Conservation (phyloP, 768 basidiomycete species). For the Imleria badia region DNA sequence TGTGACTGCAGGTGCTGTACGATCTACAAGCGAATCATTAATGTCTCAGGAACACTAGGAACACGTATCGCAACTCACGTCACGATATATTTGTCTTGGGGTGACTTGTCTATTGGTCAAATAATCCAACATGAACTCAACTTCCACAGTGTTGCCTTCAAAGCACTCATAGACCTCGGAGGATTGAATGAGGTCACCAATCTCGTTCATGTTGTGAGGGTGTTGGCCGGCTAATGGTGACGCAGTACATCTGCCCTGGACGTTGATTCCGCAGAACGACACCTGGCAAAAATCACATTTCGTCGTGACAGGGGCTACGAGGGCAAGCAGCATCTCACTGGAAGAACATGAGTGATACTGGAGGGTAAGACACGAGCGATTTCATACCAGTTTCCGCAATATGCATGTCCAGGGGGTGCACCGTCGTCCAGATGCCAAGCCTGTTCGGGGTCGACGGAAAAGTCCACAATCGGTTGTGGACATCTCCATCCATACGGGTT, state of each 20-base stretch:
- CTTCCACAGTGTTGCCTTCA: slow-evolving; percentile 73
- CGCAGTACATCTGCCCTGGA: slow-evolving; percentile 72
- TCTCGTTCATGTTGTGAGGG: slow-evolving; percentile 64
- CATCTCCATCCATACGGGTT: slow-evolving; percentile 81
- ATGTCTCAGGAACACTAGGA: background rate
- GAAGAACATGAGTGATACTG: background rate
- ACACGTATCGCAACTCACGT: slow-evolving; percentile 43
- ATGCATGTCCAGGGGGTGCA: slow-evolving; percentile 72
- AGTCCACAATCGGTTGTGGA: slow-evolving; percentile 77
- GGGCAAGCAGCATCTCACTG: slow-evolving; percentile 75
- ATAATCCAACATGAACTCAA: slow-evolving; percentile 84
- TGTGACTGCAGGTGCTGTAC: slow-evolving; percentile 57
- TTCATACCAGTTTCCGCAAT: slow-evolving; percentile 78
- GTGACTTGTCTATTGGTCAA: slow-evolving; percentile 58
- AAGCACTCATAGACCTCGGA: slow-evolving; percentile 79
- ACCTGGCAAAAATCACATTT: slow-evolving; percentile 83
- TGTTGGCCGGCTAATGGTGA: slow-evolving; percentile 56
- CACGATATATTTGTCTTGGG: slow-evolving; percentile 74
- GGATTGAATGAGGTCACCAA: slow-evolving; percentile 77
- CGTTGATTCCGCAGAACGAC: slow-evolving; percentile 78
- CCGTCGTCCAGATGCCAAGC: slow-evolving; percentile 82
- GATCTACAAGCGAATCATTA: slow-evolving; percentile 45
- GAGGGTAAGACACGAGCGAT: background rate
- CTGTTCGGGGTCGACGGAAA: slow-evolving; percentile 60
- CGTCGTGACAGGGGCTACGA: slow-evolving; percentile 72